These are phyloP conservation scores for Chalaropsis thielavioides DNA, from an alignment of 2,329 filamentous ascomycete genomes.

Conservation along the genomic window DNA sequence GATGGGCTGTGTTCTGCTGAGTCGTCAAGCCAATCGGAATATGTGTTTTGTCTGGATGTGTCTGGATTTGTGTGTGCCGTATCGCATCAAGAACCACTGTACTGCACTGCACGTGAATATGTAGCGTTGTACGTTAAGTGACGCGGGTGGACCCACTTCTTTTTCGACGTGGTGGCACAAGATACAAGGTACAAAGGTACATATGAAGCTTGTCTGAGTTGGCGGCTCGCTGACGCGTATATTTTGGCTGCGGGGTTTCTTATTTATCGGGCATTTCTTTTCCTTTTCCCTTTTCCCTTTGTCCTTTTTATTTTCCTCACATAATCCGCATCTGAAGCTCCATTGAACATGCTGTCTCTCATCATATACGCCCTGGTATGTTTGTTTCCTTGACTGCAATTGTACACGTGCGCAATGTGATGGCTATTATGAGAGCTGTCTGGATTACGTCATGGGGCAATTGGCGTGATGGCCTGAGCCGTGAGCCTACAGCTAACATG, in stretches of 20 bases:
- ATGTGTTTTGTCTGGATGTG: background rate
- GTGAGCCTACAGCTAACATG: background rate
- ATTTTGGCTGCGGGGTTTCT: background rate
- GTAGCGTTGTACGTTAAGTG: background rate
- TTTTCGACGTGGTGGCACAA: background rate
- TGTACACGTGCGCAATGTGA: background rate
- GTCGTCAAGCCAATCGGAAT: background rate
- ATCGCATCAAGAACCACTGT: too few species aligned
- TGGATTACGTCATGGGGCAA: background rate
- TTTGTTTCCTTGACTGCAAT: background rate
- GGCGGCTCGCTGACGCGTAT: background rate
- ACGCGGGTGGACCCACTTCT: background rate
- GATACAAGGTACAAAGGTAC: too few species aligned
- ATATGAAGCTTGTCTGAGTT: too few species aligned
- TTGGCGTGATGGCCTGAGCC: background rate
- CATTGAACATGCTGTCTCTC: background rate
- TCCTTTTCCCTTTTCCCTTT: slow-evolving; percentile 1
- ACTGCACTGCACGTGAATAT: too few species aligned
- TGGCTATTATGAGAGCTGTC: too few species aligned
- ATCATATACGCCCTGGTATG: slow-evolving; percentile 5
- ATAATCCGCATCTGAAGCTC: background rate
- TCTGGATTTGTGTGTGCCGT: background rate
- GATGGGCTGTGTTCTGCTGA: background rate
- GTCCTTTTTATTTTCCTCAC: background rate
- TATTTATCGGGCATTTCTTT: background rate